Conservation (phyloP, 2,329 filamentous ascomycete genomes). For the Microdochium nivale region DNA sequence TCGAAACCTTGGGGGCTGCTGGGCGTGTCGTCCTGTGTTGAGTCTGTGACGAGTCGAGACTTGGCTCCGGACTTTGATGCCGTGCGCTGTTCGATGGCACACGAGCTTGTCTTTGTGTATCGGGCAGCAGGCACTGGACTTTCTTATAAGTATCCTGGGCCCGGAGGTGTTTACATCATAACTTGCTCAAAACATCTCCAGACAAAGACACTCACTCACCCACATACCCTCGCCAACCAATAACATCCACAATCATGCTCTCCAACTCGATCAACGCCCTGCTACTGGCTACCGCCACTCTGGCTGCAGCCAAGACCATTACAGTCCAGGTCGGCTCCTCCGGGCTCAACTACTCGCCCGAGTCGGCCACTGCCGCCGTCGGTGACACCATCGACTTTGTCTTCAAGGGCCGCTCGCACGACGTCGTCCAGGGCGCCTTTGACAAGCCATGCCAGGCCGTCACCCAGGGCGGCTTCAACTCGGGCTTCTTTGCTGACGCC, state of each 20-base stretch:
- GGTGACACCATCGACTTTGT: constrained; percentile 40
- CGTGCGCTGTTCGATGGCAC: too few species aligned
- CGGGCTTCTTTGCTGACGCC: constrained; percentile 41
- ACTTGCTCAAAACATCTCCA: neutral
- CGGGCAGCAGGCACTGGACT: too few species aligned
- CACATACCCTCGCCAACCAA: neutral
- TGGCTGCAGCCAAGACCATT: neutral
- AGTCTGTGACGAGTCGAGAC: too few species aligned
- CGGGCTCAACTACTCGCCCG: constrained; percentile 39
- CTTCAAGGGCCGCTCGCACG: constrained; percentile 44
- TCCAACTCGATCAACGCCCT: neutral
- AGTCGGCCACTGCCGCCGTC: constrained; percentile 36
- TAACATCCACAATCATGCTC: neutral
- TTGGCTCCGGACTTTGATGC: too few species aligned
- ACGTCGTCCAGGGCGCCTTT: constrained; percentile 52
- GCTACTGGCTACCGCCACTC: neutral
- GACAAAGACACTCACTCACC: neutral
- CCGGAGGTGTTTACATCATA: too few species aligned
- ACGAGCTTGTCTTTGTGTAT: too few species aligned
- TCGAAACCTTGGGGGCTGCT: neutral
- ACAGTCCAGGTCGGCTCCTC: constrained; percentile 3
- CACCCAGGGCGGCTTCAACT: constrained; percentile 34
- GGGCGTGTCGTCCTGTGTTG: neutral
- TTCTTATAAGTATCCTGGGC: too few species aligned
- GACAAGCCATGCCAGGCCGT: constrained; percentile 50